These are phyloP conservation scores for Epichloe coenophiala DNA, from an alignment of 2,329 filamentous ascomycete genomes.

Conservation along the genomic window DNA sequence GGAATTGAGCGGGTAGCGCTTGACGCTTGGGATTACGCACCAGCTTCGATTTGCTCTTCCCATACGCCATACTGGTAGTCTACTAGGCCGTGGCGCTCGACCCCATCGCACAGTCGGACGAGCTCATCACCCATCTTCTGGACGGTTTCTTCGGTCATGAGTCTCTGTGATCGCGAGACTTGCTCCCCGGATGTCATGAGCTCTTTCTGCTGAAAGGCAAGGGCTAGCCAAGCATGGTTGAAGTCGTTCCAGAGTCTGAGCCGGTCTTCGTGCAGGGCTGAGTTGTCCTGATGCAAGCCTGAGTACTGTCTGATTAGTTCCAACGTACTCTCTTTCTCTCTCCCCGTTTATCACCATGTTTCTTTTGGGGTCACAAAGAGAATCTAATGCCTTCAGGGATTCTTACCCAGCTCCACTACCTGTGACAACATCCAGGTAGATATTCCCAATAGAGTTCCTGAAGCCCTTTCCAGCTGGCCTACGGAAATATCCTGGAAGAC, in stretches of 20 bases:
- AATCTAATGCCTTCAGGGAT: neutral
- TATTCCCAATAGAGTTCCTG: conserved; percentile 37
- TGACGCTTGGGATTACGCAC: conserved; percentile 35
- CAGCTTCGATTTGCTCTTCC: conserved; percentile 78
- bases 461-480: conserved; percentile 34
- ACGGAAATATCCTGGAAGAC: conserved; percentile 60
- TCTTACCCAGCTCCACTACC: conserved; percentile 41
- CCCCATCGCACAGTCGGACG: conserved; percentile 66
- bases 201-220: conserved; percentile 75
- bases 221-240: conserved; percentile 78
- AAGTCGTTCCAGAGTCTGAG: conserved; percentile 87
- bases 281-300: conserved; percentile 73
- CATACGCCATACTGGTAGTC: conserved; percentile 96
- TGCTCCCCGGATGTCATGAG: conserved; percentile 48
- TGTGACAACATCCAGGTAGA: conserved; percentile 44
- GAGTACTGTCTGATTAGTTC: neutral
- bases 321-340: neutral
- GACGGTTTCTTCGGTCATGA: conserved; percentile 56
- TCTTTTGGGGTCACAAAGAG: neutral
- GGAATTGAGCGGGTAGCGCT: neutral
- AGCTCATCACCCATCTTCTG: conserved; percentile 73
- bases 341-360: neutral
- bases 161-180: conserved; percentile 41
- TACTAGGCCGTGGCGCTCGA: conserved; percentile 86
- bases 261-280: conserved; percentile 58